Conservation (phyloP, 352 stramenopile genomes). For the Phytopythium litorale region DNA sequence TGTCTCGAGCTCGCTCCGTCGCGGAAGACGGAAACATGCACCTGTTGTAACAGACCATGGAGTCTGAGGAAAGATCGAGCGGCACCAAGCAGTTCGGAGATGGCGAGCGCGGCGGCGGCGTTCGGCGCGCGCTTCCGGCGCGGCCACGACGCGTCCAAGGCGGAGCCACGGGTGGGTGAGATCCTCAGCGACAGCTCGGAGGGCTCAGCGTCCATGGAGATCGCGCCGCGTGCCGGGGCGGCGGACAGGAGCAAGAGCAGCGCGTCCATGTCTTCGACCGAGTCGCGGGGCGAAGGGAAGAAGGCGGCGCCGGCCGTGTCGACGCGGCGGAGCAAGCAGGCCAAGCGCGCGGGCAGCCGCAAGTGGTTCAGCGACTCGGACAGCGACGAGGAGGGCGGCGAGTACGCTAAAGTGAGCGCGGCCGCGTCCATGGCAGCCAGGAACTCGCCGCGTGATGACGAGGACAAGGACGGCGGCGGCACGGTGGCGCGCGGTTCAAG, state of each 20-base stretch:
- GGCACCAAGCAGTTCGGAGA: not conserved
- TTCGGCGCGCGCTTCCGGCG: conserved; percentile 33
- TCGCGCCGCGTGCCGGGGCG: not conserved
- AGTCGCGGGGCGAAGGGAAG: conserved; percentile 8
- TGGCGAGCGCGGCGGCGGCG: conserved; percentile 11
- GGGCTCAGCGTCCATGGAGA: conserved; percentile 25
- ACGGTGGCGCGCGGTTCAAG: not conserved
- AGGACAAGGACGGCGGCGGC: conserved; percentile 11
- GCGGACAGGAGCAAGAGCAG: not conserved
- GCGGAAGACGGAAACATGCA: not conserved
- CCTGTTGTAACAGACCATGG: too few species aligned
- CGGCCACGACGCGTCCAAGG: conserved; percentile 8
- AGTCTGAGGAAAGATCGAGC: not conserved
- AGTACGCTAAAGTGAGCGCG: conserved; percentile 1
- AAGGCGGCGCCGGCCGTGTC: not conserved
- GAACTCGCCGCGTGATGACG: not conserved
- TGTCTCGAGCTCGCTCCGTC: not conserved
- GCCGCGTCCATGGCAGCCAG: conserved; percentile 1
- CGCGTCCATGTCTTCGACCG: not conserved
- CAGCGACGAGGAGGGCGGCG: conserved; percentile 24
- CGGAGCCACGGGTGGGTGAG: conserved; percentile 30
- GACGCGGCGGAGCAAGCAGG: conserved; percentile 7
- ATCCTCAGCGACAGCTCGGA: conserved; percentile 67
- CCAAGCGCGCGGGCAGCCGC: conserved; percentile 20
- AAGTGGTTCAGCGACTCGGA: conserved; percentile 62